Percentiles rank a stretch among this genome's conserved stretches.
Conservation (phyloP, 2,329 filamentous ascomycete species). For the Aspergillus felis region DNA sequence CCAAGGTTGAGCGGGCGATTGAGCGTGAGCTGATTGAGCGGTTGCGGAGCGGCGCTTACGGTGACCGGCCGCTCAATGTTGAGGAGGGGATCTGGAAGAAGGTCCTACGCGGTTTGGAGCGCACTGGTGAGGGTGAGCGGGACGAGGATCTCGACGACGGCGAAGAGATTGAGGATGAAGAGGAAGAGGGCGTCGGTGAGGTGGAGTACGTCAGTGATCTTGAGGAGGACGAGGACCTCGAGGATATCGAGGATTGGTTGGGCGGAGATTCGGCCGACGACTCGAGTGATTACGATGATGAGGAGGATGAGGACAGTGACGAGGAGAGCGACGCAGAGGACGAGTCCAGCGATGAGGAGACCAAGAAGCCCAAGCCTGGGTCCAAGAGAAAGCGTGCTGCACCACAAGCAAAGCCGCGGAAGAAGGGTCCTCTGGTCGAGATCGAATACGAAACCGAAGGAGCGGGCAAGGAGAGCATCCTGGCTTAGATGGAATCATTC, state of each 20-base stretch:
- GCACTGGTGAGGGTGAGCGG: conserved; percentile 73
- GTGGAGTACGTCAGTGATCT: conserved; percentile 94
- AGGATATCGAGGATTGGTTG: conserved; percentile 96
- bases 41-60: conserved; percentile 86
- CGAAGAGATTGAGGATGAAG: conserved; percentile 72
- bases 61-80: conserved; percentile 89
- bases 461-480: conserved; percentile 49
- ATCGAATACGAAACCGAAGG: conserved; percentile 76
- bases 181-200: conserved; percentile 67
- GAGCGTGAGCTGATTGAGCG: conserved; percentile 92
- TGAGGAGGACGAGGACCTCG: conserved; percentile 72
- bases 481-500: conserved; percentile 29
- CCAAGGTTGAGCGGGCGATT: conserved; percentile 93
- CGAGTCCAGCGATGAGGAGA: conserved; percentile 44
- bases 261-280: conserved; percentile 62
- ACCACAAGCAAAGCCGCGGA: conserved; percentile 52
- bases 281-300: conserved; percentile 44
- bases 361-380: conserved; percentile 42
- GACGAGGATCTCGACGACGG: conserved; percentile 89
- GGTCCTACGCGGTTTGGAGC: conserved; percentile 85
- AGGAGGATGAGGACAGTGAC: conserved; percentile 52
- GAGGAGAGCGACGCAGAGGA: conserved; percentile 44
- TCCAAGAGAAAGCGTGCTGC: conserved; percentile 56
- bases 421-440: conserved; percentile 64
- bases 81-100: conserved; percentile 97